phyloP scores from a whole-genome alignment of 1,139 yeast species.

The Saccharomyces hybrid region DNA sequence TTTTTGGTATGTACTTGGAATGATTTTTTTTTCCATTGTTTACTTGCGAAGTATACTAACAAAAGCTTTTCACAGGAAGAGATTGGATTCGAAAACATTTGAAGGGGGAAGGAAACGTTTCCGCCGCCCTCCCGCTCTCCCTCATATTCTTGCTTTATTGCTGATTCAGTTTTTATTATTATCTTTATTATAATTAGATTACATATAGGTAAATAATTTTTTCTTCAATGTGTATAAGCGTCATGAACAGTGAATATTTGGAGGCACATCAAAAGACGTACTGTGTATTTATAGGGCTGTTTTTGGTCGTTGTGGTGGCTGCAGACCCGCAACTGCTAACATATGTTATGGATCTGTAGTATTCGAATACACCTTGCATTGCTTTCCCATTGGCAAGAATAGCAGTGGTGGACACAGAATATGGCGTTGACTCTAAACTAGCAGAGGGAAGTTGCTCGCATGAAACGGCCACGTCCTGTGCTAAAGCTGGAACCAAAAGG shows the following conservation, averaged over 20 bases:
- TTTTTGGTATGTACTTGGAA: constrained; percentile 18
- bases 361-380: constrained; percentile 19
- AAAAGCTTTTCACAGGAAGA: constrained; percentile 13
- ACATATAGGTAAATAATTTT: neutral
- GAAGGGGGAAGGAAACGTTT: neutral
- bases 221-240: neutral
- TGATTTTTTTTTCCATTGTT: neutral
- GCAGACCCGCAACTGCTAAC: constrained; percentile 15
- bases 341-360: constrained; percentile 20
- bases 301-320: neutral
- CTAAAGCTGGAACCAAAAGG: constrained; percentile 2
- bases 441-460: constrained; percentile 22
- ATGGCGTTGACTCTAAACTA: constrained; percentile 21
- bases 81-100: constrained; percentile 16
- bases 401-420: constrained; percentile 18
- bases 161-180: neutral
- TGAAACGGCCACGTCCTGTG: constrained; percentile 10
- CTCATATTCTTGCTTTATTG: neutral
- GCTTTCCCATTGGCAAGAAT: constrained; percentile 15
- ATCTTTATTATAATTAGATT: neutral
- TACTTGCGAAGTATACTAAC: constrained; percentile 3
- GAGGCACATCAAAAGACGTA: neutral
- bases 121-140: too few species aligned
- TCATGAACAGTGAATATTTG: neutral
- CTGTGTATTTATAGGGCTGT: neutral